Base-by-base conservation (phyloP, 83 land plant species). In the Thuja plicata region DNA sequence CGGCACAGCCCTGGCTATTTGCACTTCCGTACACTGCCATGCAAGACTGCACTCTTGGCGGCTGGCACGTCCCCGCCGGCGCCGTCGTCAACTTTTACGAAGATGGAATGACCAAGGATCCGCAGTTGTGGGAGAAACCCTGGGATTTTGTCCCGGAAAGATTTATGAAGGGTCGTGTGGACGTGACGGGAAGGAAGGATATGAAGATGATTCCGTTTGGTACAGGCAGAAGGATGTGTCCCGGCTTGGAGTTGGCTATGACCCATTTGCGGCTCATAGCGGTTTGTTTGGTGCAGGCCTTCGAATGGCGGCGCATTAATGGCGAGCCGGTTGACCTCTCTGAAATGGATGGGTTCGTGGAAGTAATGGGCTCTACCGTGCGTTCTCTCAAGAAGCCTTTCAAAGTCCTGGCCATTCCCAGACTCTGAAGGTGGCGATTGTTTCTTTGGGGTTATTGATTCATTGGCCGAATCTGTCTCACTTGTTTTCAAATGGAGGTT, bases 161-260 rank as follows among this genome's bases (percentile, higher is more conserved):
- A 94, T 97, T 78, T 21, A 94, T 86, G 90, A 89, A 19, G 95
- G 94, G n/a, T 94, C 94, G 24, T 90, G 97, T 95, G 38, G 98
- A 97, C 85, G 91, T 97, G 80, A 91, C 94, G 27, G 97, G 96
- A 34, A 89, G 93, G 38, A 89, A 84, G 60, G 97, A 88, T 19
- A 90, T 97, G 88, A 92, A 90, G 91, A 92, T 94, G 94, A 89
- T 95, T 88, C 96, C 97, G 43, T 95, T 94, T 82, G 98, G 98
- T 54, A 92, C 78, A 52, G 98, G 92, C 34, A 86, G 98, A 90
- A 85, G 97, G 91, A 97, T 93, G 43, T 94, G 96, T 70, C 96
- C 94, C 78, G 96, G 93, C 9, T 9, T 35, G 89, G 86, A 87
- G 19, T 48, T 94, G 19, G 96, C 94, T 41, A 90, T 87, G 76